Evolutionary conservation across 2,329 filamentous ascomycete species (phyloP), one percentile per base, ranked within the genome.

Genomic region (Phaeophleospora eucalypticola): DNA sequence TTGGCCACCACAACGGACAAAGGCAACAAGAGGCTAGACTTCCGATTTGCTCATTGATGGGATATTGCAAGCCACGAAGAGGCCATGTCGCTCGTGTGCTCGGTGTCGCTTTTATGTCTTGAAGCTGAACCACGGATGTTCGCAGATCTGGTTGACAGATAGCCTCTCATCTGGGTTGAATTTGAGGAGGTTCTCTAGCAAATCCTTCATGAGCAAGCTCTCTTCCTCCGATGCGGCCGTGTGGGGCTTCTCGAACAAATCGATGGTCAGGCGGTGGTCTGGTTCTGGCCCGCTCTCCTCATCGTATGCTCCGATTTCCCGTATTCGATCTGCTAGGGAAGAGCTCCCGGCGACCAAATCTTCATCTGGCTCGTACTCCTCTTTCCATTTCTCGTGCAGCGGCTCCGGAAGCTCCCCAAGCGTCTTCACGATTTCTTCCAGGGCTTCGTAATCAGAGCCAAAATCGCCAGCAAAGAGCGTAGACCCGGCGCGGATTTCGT

Each of bases 11-110:
- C 64, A 8, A 58, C 48, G 9, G 68, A 71, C 47, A 47, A 66
- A 17, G 69, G 69, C 0, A 71, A 71, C 48, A 69, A 67, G 55
- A 58, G 69, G 4, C 46, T 71, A 37, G 68, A 71, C 39, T 71
- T 71, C 40, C 59, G 68, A 18, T 71, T 71, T 43, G 63, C 61
- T 35, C 51, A 53, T 27, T 48, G 24, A 48, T 7, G 17, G 12
- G 15, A 19, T 12, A 19, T 18, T 29, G 24, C 24, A 29, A 29
- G 24, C 6, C 7, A 12, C 24, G 7, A 29, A 29, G 24, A 29
- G 6, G 24, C n/a, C n/a, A n/a, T n/a, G n/a, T n/a, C n/a, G n/a
- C n/a, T n/a, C n/a, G n/a, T n/a, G n/a, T n/a, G n/a, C n/a, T n/a
- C n/a, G 24, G 24, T 29, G 24, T 7, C 24, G 24, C 24, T 12